Evolutionary conservation across 2,329 filamentous ascomycete genomes (phyloP).

Genomic region (Dactylellina leptospora): DNA sequence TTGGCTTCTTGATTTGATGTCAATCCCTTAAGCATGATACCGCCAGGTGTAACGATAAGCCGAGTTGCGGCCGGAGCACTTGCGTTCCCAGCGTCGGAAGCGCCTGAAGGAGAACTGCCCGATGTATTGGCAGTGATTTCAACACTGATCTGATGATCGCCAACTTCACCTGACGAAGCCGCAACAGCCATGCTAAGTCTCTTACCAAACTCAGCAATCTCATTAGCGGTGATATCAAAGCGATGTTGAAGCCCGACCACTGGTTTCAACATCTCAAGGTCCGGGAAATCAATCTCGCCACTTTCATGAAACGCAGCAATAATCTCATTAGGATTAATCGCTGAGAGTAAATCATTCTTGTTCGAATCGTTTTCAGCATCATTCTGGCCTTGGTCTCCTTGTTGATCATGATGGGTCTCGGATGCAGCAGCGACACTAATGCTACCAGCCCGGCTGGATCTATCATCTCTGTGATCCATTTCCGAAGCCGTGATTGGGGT

Average conservation of each 20-base stretch:
- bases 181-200: slow-evolving; percentile 45
- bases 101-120: slow-evolving; percentile 3
- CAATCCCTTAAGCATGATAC: slow-evolving; percentile 78
- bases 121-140: slow-evolving; percentile 39
- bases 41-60: slow-evolving; percentile 77
- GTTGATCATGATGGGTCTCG: slow-evolving; percentile 28
- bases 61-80: slow-evolving; percentile 61
- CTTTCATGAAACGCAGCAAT: slow-evolving; percentile 60
- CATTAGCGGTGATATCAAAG: slow-evolving; percentile 56
- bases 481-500: slow-evolving; percentile 29
- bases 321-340: slow-evolving; percentile 59
- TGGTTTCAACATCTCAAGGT: slow-evolving; percentile 62
- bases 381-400: slow-evolving; percentile 18
- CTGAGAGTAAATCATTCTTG: slow-evolving; percentile 56
- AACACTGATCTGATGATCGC: slow-evolving; percentile 48
- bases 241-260: slow-evolving; percentile 58
- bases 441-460: slow-evolving; percentile 34
- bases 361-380: slow-evolving; percentile 26
- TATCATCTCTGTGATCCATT: slow-evolving; percentile 41
- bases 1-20: slow-evolving; percentile 73
- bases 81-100: not conserved
- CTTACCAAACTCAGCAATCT: slow-evolving; percentile 57
- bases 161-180: slow-evolving; percentile 42
- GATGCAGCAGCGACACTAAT: slow-evolving; percentile 27
- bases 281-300: slow-evolving; percentile 60